Conservation (phyloP, 495 filamentous ascomycete species). For the Trichodelitschia bisporula region DNA sequence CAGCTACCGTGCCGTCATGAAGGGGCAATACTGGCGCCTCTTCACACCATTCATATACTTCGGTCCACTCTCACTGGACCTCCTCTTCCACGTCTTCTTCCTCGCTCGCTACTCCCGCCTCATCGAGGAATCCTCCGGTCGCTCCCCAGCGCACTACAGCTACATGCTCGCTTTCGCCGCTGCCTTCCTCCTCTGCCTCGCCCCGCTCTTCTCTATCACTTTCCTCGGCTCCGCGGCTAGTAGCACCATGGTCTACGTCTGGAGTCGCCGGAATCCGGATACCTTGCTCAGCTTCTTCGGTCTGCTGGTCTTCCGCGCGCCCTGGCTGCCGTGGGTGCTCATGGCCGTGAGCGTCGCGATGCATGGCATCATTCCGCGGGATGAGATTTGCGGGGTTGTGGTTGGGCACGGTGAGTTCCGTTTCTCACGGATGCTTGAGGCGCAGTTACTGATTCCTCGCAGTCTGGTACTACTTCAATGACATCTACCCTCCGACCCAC, state of each 20-base stretch:
- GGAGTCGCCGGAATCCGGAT: conserved; percentile 84
- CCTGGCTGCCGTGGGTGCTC: conserved; percentile 89
- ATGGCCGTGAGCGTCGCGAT: conserved; percentile 72
- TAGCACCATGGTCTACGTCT: conserved; percentile 90
- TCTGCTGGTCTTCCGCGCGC: conserved; percentile 71
- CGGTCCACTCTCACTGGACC: conserved; percentile 76
- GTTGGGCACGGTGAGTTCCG: conserved; percentile 47
- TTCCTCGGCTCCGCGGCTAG: conserved; percentile 82
- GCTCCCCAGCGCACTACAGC: conserved; percentile 70
- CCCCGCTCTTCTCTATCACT: conserved; percentile 63
- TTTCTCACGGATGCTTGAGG: background rate
- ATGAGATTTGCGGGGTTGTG: conserved; percentile 81
- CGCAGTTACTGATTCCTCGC: conserved; percentile 3
- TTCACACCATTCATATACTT: conserved; percentile 93
- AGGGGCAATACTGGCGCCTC: conserved; percentile 89
- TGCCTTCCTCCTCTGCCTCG: conserved; percentile 48
- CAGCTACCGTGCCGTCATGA: conserved; percentile 69
- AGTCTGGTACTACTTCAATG: conserved; percentile 95
- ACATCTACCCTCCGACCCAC: conserved; percentile 83
- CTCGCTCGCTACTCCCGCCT: conserved; percentile 88
- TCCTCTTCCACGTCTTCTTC: conserved; percentile 98
- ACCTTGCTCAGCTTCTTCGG: conserved; percentile 79
- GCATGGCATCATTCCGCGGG: conserved; percentile 72
- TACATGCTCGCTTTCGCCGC: conserved; percentile 80
- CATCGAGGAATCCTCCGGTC: conserved; percentile 74